These are phyloP conservation scores for Xerocomellus amylosporus DNA, from an alignment of 768 basidiomycete species.

Conservation along the genomic window DNA sequence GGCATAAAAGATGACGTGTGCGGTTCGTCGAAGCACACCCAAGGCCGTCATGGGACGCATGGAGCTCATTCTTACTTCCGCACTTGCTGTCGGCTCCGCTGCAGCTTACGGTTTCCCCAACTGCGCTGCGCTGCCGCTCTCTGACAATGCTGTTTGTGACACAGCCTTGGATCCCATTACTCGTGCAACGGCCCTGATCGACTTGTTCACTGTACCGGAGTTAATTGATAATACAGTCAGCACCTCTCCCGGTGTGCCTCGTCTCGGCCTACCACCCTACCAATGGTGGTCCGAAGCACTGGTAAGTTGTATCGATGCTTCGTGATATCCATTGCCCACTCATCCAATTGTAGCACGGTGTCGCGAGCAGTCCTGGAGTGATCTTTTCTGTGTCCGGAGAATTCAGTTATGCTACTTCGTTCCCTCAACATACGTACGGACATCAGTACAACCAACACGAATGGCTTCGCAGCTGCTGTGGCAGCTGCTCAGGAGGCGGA, in stretches of 20 bases:
- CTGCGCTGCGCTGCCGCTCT: slow-evolving; percentile 46
- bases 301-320: slow-evolving; percentile 31
- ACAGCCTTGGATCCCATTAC: slow-evolving; percentile 41
- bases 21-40: neutral
- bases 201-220: slow-evolving; percentile 49
- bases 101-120: slow-evolving; percentile 44
- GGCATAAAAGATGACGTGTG: neutral
- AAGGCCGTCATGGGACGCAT: slow-evolving; percentile 1
- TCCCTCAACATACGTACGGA: slow-evolving; percentile 52
- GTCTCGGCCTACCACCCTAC: slow-evolving; percentile 55
- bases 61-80: neutral
- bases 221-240: slow-evolving; percentile 52
- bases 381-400: slow-evolving; percentile 47
- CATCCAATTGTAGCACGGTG: slow-evolving; percentile 45
- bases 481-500: slow-evolving; percentile 49
- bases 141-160: slow-evolving; percentile 47
- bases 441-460: slow-evolving; percentile 38
- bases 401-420: slow-evolving; percentile 58
- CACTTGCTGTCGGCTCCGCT: slow-evolving; percentile 1
- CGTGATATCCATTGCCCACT: neutral
- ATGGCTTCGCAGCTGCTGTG: slow-evolving; percentile 51
- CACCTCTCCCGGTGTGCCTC: slow-evolving; percentile 47
- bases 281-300: slow-evolving; percentile 63
- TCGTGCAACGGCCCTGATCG: slow-evolving; percentile 49
- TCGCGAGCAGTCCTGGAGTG: slow-evolving; percentile 52